phyloP scores from a whole-genome alignment of 2,329 filamentous ascomycete genomes.

The Drechslerella stenobrocha region DNA sequence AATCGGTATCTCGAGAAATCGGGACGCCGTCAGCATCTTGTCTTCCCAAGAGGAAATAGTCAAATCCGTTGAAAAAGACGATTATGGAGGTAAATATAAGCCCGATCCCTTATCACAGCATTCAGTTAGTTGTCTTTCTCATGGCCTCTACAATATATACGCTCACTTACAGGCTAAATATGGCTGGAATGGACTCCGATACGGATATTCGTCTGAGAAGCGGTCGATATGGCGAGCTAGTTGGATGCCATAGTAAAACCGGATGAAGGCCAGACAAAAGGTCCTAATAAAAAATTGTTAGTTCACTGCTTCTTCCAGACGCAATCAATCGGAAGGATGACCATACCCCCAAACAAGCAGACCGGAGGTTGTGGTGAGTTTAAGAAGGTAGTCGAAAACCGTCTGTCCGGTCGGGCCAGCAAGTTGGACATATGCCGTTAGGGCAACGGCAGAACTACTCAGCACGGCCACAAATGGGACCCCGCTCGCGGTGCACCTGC shows the following conservation, averaged over 20 bases:
- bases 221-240: conserved; percentile 46
- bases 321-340: conserved; percentile 56
- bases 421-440: conserved; percentile 64
- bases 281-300: conserved; percentile 54
- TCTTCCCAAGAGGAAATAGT: conserved; percentile 64
- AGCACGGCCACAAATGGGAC: conserved; percentile 64
- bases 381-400: conserved; percentile 69
- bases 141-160: neutral
- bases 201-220: conserved; percentile 44
- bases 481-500: conserved; percentile 61
- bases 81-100: conserved; percentile 67
- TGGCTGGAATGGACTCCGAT: conserved; percentile 46
- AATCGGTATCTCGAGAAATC: conserved; percentile 39
- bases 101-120: conserved; percentile 57
- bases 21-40: conserved; percentile 57
- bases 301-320: conserved; percentile 65
- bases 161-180: conserved; percentile 40
- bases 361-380: conserved; percentile 66
- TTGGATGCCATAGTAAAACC: conserved; percentile 47
- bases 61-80: conserved; percentile 71
- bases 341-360: conserved; percentile 64
- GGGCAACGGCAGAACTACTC: conserved; percentile 62
- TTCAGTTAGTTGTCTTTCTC: neutral
- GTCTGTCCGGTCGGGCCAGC: conserved; percentile 62
- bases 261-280: conserved; percentile 46